Base-by-base conservation (phyloP, 148 eudicot genomes). In the Rhododendron vialii region DNA sequence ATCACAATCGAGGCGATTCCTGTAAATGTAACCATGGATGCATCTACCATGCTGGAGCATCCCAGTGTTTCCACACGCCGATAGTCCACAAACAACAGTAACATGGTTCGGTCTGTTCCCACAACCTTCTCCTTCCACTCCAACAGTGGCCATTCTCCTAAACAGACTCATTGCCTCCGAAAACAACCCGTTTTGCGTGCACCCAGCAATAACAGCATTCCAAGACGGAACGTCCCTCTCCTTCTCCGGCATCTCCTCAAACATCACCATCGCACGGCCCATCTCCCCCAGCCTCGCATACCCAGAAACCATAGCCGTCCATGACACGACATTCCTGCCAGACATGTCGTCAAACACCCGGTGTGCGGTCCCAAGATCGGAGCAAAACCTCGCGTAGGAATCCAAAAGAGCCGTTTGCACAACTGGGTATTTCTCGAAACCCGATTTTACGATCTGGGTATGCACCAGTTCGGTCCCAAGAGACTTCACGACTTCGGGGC, bases 221-320 rank as follows among this genome's bases (percentile, higher is more conserved):
- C 96, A 95, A 61, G 93, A 88, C 3, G 97, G 95, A 12, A 90
- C 90, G 85, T 95, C 95, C 79, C 91, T 89, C 86, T 95, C 95
- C 79, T 91, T 89, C 87, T 87, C 93, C 18, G 91, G 88, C 95
- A 94, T 91, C 51, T 82, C 86, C 35, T 95, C 95, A 90, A 95
- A 95, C 78, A 95, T 84, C 79, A 84, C 3, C 87, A 95, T 57
- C 18, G 97, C 97, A 87, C 88, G 85, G 86, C 91, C 92, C 89
- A 94, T 90, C 73, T 91, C 84, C 75, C 98, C 96, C 18, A 90
- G 84, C 86, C 93, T 91, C 43, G 91, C 84, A 87, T 94, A 95
- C 88, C 94, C 97, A 30, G 93, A 90, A 80, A 94, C 57, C 97
- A 95, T 94, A 55, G 95, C 95, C 18, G 95, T 94, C 94, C 94